Evolutionary conservation across 1,284 basidiomycete species (phyloP), one percentile per base, ranked within the genome.

Genomic region (Sporisorium exsertum): DNA sequence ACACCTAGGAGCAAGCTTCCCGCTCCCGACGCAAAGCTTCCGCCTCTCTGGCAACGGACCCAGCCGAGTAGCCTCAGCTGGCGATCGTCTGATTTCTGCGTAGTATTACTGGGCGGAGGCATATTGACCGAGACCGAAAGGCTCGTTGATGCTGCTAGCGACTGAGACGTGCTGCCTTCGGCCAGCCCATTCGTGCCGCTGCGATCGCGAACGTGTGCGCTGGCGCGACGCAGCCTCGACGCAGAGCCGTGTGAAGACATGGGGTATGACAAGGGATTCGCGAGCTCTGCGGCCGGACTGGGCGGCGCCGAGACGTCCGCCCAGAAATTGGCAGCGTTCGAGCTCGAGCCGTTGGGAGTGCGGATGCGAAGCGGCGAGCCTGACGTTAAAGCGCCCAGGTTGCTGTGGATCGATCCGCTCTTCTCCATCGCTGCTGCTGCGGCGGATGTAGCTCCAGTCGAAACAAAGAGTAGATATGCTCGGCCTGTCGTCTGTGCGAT

Each of bases 161-260:
- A 26, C 42, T 56, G 64, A 2, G 56, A 24, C 13, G 37, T 45
- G 26, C 56, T 47, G 22, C 57, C 51, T 6, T 75, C 72, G 10
- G 45, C 43, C 0, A 35, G 37, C 4, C 27, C 40, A 33, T 37
- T 35, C 1, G 58, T 46, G 37, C 66, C 58, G 60, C 66, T 77
- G 27, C 70, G 65, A 29, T 77, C 74, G 29, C 67, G 55, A n/a
- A 58, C 40, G 22, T 73, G 63, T 8, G 66, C 70, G 45, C 74
- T 77, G 24, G 66, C 49, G 5, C 70, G 65, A 40, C 74, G 61
- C 42, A 69, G 42, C 43, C 70, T 47, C 22, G 70, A 70, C 3
- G 66, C 66, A 42, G 64, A 70, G 2, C 74, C 70, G 33, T 77
- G 74, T 49, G 70, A 77, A 12, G 74, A 77, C 65, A 77, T 73